These are phyloP conservation scores for Diplocarpon mali DNA, from an alignment of 2,329 filamentous ascomycete genomes.

Conservation along the genomic window DNA sequence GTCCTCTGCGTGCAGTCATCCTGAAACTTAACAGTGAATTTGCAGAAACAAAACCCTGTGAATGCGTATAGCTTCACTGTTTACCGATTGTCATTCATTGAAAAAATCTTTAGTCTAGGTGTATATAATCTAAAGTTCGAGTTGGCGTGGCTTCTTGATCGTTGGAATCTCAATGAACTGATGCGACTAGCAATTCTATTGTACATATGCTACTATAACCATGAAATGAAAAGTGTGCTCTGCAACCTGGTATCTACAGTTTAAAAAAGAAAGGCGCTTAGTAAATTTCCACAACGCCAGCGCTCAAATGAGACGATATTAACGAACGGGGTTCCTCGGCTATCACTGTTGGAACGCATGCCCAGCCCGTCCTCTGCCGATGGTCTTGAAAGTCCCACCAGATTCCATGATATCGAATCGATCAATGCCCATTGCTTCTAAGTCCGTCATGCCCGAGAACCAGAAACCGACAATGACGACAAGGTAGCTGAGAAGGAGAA, in stretches of 20 bases:
- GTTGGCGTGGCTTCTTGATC: too few species aligned
- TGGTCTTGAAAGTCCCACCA: conserved; percentile 26
- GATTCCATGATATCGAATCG: conserved; percentile 27
- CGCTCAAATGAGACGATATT: conserved; percentile 19
- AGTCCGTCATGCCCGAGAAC: conserved; percentile 49
- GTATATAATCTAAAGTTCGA: too few species aligned
- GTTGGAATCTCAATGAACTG: too few species aligned
- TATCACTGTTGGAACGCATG: conserved; percentile 24
- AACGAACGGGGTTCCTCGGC: not conserved
- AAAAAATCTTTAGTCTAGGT: too few species aligned
- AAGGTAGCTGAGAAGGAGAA: conserved; percentile 82
- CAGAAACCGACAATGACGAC: conserved; percentile 91
- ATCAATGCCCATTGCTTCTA: conserved; percentile 24
- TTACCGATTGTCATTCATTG: too few species aligned
- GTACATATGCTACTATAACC: conserved; percentile 2
- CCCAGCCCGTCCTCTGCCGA: conserved; percentile 23
- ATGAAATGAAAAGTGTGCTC: conserved; percentile 8
- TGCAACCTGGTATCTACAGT: conserved; percentile 15
- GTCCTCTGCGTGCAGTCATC: too few species aligned
- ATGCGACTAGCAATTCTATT: not conserved
- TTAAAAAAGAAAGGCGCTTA: conserved; percentile 2
- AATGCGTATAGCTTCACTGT: too few species aligned
- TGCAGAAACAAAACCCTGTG: too few species aligned
- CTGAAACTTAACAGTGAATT: too few species aligned
- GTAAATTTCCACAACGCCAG: conserved; percentile 19